phyloP scores from a whole-genome alignment of 164 flowering plant species.

The Vitis rotundifolia region DNA sequence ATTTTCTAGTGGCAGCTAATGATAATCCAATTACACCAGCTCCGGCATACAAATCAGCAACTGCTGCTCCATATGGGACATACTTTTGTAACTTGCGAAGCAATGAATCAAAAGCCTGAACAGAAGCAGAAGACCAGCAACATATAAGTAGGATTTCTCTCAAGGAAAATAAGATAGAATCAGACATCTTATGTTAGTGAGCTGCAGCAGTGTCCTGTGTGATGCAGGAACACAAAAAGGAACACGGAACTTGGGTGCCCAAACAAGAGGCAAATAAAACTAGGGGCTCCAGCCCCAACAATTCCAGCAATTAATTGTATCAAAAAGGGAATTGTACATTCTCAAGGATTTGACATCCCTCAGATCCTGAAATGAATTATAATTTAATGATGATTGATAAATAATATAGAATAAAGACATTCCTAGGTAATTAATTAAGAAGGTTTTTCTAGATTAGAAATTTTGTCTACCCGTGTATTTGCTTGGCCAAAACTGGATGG shows the following conservation, averaged over 20 bases:
- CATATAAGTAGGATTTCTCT: neutral
- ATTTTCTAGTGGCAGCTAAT: constrained; percentile 72
- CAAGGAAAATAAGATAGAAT: neutral
- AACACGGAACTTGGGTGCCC: neutral
- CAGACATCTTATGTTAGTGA: neutral
- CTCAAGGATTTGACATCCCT: no score
- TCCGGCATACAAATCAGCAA: constrained; percentile 94
- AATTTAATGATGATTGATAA: no score
- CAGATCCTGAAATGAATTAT: no score
- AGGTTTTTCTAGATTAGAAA: neutral
- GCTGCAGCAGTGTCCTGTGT: neutral
- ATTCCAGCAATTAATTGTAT: neutral
- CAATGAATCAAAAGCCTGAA: constrained; percentile 93
- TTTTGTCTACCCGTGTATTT: constrained; percentile 65
- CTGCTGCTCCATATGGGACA: constrained; percentile 84
- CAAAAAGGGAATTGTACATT: no score
- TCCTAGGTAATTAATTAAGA: neutral
- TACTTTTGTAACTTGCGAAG: constrained; percentile 80
- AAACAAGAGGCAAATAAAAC: neutral
- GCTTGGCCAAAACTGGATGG: constrained; percentile 99
- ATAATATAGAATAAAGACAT: no score
- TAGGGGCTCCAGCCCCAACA: neutral
- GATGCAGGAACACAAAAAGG: neutral
- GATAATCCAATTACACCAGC: constrained; percentile 96
- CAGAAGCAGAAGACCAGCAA: neutral